Evolutionary conservation across 2,329 filamentous ascomycete genomes (phyloP).

Genomic region (Calonectria ilicicola): DNA sequence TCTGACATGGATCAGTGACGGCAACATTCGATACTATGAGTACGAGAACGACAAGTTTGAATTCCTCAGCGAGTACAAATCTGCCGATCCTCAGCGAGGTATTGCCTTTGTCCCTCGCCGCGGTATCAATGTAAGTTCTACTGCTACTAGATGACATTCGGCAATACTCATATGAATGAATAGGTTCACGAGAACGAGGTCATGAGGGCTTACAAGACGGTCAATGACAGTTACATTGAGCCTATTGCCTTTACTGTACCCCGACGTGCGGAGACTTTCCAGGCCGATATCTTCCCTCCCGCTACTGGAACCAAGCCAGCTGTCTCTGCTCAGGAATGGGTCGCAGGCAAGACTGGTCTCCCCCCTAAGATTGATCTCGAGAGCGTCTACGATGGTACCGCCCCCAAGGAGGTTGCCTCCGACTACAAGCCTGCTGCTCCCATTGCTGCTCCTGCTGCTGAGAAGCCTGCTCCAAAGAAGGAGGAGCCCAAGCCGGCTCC

Average conservation of each 20-base stretch:
- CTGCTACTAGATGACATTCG: neutral
- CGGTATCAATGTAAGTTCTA: slow-evolving; percentile 80
- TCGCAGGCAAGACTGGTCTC: slow-evolving; percentile 83
- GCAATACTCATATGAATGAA: slow-evolving; percentile 33
- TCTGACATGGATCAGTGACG: slow-evolving; percentile 73
- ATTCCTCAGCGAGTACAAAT: slow-evolving; percentile 97
- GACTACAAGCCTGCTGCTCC: slow-evolving; percentile 72
- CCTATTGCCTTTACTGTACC: slow-evolving; percentile 98
- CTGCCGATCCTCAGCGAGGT: slow-evolving; percentile 92
- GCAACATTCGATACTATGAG: slow-evolving; percentile 99
- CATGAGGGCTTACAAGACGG: slow-evolving; percentile 96
- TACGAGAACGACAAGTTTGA: slow-evolving; percentile 99
- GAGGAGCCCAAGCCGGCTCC: slow-evolving; percentile 66
- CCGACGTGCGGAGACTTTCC: slow-evolving; percentile 92
- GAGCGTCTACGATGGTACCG: slow-evolving; percentile 87
- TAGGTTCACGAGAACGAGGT: slow-evolving; percentile 95
- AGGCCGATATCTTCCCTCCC: slow-evolving; percentile 96
- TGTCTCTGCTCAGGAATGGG: slow-evolving; percentile 85
- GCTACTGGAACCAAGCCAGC: slow-evolving; percentile 84
- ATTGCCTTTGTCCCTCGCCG: slow-evolving; percentile 95
- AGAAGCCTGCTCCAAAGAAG: slow-evolving; percentile 51
- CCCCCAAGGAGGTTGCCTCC: slow-evolving; percentile 79
- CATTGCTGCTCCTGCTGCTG: slow-evolving; percentile 54
- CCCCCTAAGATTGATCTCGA: slow-evolving; percentile 95
- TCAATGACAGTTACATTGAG: slow-evolving; percentile 94